A percentile compares a stretch with the other conserved stretches of the same genome.
Evolutionary conservation across 169 alveolate species (phyloP).

Genomic region (Plasmodium blacklocki): DNA sequence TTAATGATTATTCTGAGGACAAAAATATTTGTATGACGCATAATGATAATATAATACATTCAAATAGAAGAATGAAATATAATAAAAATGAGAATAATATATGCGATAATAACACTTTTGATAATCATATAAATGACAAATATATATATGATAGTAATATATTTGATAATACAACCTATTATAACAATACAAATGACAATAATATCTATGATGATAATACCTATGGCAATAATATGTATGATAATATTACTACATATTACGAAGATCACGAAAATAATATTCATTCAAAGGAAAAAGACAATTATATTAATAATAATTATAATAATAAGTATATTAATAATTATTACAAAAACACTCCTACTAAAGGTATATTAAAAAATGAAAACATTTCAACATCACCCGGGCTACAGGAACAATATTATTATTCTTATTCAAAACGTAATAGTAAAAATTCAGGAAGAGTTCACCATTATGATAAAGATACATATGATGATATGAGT

Average conservation of each 20-base stretch:
- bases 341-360: constrained; percentile 3
- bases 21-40: background rate
- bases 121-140: constrained; percentile 9
- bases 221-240: constrained; percentile 16
- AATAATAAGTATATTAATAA: constrained; percentile 14
- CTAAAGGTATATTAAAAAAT: constrained; percentile 5
- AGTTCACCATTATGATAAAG: background rate
- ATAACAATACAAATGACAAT: no score
- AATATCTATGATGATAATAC: background rate
- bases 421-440: constrained; percentile 61
- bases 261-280: constrained; percentile 14
- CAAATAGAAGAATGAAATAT: constrained; percentile 1
- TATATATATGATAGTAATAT: background rate
- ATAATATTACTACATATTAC: constrained; percentile 11
- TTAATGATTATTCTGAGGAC: constrained; percentile 10
- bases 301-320: background rate
- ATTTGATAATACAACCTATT: no score
- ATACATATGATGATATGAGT: background rate
- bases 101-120: background rate
- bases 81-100: background rate
- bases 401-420: constrained; percentile 29
- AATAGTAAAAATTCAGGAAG: constrained; percentile 11
- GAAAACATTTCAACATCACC: constrained; percentile 12
- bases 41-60: constrained; percentile 6
- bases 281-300: background rate